These are phyloP conservation scores for Stachybotrys echinatus DNA, from an alignment of 2,329 filamentous ascomycete genomes.

Conservation along the genomic window DNA sequence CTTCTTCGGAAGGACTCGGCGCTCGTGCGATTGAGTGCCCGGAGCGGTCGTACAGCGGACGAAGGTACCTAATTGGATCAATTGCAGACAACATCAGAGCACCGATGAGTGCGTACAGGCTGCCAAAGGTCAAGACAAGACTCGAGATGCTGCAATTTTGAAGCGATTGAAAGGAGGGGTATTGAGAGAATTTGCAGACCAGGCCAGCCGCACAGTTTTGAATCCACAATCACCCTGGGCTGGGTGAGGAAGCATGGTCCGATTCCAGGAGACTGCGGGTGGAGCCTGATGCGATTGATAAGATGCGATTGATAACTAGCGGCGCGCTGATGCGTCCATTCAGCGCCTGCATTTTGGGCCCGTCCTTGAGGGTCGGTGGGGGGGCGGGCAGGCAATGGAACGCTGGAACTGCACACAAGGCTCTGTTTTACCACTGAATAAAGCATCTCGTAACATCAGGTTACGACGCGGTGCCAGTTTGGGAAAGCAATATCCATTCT, in stretches of 20 bases:
- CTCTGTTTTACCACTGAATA: too few species aligned
- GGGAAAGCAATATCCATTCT: too few species aligned
- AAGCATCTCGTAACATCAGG: too few species aligned
- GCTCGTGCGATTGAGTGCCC: neutral
- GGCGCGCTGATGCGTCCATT: neutral
- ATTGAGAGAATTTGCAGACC: conserved; percentile 2
- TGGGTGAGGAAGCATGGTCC: conserved; percentile 21
- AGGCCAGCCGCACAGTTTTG: conserved; percentile 20
- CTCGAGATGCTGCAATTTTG: neutral
- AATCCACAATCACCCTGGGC: conserved; percentile 18
- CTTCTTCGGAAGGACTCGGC: neutral
- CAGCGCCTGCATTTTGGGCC: too few species aligned
- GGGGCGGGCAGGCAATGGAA: too few species aligned
- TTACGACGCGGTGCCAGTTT: too few species aligned
- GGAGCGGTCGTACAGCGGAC: too few species aligned
- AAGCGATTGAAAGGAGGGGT: conserved; percentile 6
- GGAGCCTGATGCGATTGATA: conserved; percentile 41
- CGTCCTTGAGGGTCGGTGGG: too few species aligned
- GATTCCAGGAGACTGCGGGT: conserved; percentile 26
- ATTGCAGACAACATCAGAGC: too few species aligned
- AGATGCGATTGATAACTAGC: conserved; percentile 40
- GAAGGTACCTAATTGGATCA: too few species aligned
- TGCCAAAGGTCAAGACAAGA: neutral
- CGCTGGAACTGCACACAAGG: too few species aligned
- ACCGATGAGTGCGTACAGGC: too few species aligned